Base-by-base conservation (phyloP, 2,329 filamentous ascomycete species). In the Colletotrichum higginsianum region DNA sequence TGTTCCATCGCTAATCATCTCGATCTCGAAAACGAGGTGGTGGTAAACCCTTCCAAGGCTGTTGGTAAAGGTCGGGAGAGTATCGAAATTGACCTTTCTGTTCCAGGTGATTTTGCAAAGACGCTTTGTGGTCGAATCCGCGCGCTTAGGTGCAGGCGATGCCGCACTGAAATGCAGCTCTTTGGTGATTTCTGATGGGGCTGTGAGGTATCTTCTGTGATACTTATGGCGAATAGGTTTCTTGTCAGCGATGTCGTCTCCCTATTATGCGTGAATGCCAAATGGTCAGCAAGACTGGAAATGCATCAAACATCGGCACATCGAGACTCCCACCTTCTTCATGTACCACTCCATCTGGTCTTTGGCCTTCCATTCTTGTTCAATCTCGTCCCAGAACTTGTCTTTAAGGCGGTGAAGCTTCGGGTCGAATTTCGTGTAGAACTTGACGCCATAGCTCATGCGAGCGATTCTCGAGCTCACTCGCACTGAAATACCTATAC, bases 331-430 rank as follows among this genome's bases (percentile, higher is more conserved):
- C 66, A 78, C 77, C 44, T 75, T 73, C 16, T 70, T 30, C 2
- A 81, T 44, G 52, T 80, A 82, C 81, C 81, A 82, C 0, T 67
- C 11, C 7, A 77, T 75, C 30, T 81, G 80, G 7, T 76, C 61
- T 4, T 0, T 0, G 0, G 75, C 78, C 2, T 2, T 61, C 15
- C 73, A 80, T 0, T 16, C 1, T 0, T 67, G 57, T 0, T 66
- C 1, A 0, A 63, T 0, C 0, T 72, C 18, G 5, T 26, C 53
- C 75, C 76, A 81, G 0, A 0, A 2, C 16, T 61, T 77, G 30
- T 80, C 75, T 0, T 15, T 7, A 0, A 1, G 0, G 0, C 30
- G 40, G 6, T 80, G 77, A 1, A 60, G 63, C 0, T 15, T n/a
- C 0, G 2, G 7, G 0, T 74, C 4, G 49, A 74, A 81, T 0